Evolutionary conservation across 768 basidiomycete genomes (phyloP).

Genomic region (Punctularia strigosozonata): DNA sequence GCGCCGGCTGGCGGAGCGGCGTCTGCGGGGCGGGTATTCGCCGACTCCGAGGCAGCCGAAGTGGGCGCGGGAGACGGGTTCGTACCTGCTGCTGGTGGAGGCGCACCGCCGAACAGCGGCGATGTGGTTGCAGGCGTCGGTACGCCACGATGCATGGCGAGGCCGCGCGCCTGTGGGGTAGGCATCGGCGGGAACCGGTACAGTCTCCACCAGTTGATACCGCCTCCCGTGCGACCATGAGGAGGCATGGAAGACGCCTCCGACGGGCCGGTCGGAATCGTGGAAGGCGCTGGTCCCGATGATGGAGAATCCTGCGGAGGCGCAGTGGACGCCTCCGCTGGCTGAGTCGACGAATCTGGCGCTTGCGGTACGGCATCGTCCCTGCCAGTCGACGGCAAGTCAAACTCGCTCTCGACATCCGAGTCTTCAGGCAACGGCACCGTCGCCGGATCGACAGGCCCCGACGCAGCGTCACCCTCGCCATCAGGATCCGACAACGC

Average conservation of each 20-base stretch:
- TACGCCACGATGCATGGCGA: not conserved
- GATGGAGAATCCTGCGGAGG: too few relatives aligned
- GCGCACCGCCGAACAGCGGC: too few relatives aligned
- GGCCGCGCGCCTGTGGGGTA: slow-evolving; percentile 17
- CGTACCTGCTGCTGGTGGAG: slow-evolving; percentile 9
- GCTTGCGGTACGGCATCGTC: too few relatives aligned
- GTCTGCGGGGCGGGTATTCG: slow-evolving; percentile 6
- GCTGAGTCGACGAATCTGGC: not conserved
- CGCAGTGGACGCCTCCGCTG: not conserved
- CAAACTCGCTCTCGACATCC: too few relatives aligned
- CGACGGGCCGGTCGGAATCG: not conserved
- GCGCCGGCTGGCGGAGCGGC: slow-evolving; percentile 5
- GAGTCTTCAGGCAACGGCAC: too few relatives aligned
- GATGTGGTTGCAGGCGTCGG: too few relatives aligned
- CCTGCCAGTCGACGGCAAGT: too few relatives aligned
- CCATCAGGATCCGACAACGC: slow-evolving; percentile 53
- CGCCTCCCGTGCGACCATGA: too few relatives aligned
- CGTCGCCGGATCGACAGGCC: too few relatives aligned
- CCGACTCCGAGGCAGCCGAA: slow-evolving; percentile 5
- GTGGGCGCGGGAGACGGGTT: slow-evolving; percentile 10
- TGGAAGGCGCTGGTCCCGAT: too few relatives aligned
- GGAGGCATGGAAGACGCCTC: too few relatives aligned
- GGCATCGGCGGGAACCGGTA: slow-evolving; percentile 70
- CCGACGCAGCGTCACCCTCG: too few relatives aligned
- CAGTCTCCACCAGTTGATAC: slow-evolving; percentile 73